A percentile compares a stretch with the other conserved stretches of the same genome.
These are phyloP conservation scores for Talaromyces albobiverticillius DNA, from an alignment of 2,329 filamentous ascomycete species.

Conservation along the genomic window DNA sequence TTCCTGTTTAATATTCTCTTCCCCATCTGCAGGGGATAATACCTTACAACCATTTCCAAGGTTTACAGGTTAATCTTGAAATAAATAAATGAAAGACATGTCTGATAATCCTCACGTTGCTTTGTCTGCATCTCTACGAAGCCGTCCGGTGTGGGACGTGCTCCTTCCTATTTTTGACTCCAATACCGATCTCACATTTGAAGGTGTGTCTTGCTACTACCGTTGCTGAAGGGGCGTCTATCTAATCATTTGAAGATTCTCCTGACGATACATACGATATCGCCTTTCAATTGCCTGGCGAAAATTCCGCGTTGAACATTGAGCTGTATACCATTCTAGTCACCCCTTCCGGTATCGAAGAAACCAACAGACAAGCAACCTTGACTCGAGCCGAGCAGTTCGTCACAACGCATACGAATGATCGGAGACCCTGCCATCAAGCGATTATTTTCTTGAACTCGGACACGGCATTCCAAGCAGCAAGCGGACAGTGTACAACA, in stretches of 20 bases:
- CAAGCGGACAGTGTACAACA: slow-evolving; percentile 20
- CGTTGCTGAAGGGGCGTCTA: not conserved
- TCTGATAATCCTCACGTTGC: slow-evolving; percentile 19
- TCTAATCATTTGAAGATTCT: slow-evolving; percentile 15
- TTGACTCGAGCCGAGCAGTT: slow-evolving; percentile 20
- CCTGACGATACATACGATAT: slow-evolving; percentile 21
- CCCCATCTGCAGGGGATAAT: not conserved
- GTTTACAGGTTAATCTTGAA: not conserved
- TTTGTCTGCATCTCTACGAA: slow-evolving; percentile 42
- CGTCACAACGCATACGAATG: not conserved
- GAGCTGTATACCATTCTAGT: slow-evolving; percentile 22
- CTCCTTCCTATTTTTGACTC: slow-evolving; percentile 22
- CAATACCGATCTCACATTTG: slow-evolving; percentile 12
- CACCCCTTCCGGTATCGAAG: slow-evolving; percentile 18
- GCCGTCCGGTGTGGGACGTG: slow-evolving; percentile 35
- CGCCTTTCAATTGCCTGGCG: slow-evolving; percentile 12
- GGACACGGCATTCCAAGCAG: slow-evolving; percentile 19
- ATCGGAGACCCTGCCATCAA: slow-evolving; percentile 9
- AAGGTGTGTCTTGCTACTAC: slow-evolving; percentile 19
- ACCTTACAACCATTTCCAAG: not conserved
- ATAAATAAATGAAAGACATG: not conserved
- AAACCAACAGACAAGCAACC: slow-evolving; percentile 17
- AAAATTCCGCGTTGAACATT: not conserved
- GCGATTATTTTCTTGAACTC: slow-evolving; percentile 25
- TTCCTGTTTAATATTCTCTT: not conserved